Conservation (phyloP, 768 basidiomycete genomes). For the Boletus eberwhitei region DNA sequence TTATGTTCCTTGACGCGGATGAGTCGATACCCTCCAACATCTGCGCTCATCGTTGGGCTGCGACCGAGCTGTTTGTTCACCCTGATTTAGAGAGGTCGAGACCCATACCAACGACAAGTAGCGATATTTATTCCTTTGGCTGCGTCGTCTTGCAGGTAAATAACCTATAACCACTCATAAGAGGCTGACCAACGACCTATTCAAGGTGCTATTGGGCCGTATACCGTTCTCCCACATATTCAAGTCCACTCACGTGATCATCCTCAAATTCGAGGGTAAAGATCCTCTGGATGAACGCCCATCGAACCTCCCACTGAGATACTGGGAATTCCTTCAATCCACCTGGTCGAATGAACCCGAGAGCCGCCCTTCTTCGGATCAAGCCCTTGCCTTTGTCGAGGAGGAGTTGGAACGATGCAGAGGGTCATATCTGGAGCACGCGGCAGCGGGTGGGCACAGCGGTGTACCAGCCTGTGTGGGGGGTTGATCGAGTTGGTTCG, state of each 20-base stretch:
- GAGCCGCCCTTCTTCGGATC: constrained; percentile 6
- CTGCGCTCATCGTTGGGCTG: constrained; percentile 10
- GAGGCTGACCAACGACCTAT: not conserved
- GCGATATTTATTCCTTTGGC: constrained; percentile 13
- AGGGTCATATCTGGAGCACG: not conserved
- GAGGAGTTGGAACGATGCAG: not conserved
- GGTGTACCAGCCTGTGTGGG: not conserved
- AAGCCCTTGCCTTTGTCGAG: constrained; percentile 4
- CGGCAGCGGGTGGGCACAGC: not conserved
- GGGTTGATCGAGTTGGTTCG: not conserved
- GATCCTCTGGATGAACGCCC: constrained; percentile 15
- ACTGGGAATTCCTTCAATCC: constrained; percentile 12
- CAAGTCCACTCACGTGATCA: constrained; percentile 10
- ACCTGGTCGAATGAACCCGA: constrained; percentile 9
- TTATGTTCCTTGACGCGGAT: not conserved
- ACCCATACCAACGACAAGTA: constrained; percentile 2
- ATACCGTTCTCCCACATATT: constrained; percentile 9
- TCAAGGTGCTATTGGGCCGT: constrained; percentile 10
- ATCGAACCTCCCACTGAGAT: not conserved
- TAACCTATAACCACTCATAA: not conserved
- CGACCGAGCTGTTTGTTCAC: constrained; percentile 9
- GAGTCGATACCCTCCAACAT: constrained; percentile 6
- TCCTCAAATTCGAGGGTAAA: constrained; percentile 15
- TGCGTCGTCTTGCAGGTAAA: constrained; percentile 13
- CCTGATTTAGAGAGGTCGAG: constrained; percentile 3